Conservation (phyloP, 2,329 filamentous ascomycete genomes). For the Cladophialophora exuberans region DNA sequence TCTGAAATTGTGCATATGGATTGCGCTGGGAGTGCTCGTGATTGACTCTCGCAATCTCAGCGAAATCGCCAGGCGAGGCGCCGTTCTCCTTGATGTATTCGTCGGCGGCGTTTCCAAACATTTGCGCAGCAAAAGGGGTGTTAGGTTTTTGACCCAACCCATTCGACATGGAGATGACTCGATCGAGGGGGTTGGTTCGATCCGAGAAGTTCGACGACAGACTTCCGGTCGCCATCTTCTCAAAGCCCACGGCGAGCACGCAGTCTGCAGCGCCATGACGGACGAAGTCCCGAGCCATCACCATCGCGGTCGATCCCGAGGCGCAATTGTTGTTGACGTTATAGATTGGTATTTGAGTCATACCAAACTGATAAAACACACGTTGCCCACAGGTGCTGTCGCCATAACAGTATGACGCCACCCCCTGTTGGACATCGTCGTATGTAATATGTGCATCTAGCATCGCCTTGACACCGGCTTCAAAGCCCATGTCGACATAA, state of each 20-base stretch:
- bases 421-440: constrained; percentile 89
- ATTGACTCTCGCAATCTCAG: constrained; percentile 89
- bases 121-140: constrained; percentile 52
- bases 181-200: constrained; percentile 74
- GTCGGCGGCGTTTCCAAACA: constrained; percentile 1
- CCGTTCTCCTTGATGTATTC: constrained; percentile 4
- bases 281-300: constrained; percentile 79
- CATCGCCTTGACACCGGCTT: constrained; percentile 38
- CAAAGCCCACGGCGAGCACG: constrained; percentile 88
- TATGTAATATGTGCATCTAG: constrained; percentile 87
- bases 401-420: constrained; percentile 96
- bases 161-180: constrained; percentile 68
- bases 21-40: constrained; percentile 90
- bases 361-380: too few species aligned
- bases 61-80: neutral
- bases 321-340: constrained; percentile 99
- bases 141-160: constrained; percentile 66
- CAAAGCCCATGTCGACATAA: constrained; percentile 37
- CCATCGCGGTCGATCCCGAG: constrained; percentile 84
- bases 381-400: constrained; percentile 93
- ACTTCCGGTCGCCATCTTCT: constrained; percentile 94
- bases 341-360: constrained; percentile 94
- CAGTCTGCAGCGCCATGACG: constrained; percentile 79
- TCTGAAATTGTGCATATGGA: constrained; percentile 91
- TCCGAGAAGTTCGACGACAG: constrained; percentile 83